A percentile compares a stretch with the other conserved stretches of the same genome.
Conservation (phyloP, 371 early-diverging fungal species). For the Mortierella sp. region DNA sequence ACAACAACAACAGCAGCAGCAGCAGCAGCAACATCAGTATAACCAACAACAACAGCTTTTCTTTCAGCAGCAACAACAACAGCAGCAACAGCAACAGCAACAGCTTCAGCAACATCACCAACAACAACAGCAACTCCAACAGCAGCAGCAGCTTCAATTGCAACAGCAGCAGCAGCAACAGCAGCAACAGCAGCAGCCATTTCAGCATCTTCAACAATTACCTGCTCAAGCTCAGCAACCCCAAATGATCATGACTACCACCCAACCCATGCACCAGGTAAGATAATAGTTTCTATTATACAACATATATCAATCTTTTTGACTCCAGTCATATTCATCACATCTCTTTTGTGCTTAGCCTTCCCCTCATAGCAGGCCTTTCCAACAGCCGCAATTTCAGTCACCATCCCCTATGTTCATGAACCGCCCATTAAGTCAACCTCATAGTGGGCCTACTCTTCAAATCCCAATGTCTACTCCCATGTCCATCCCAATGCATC, state of each 20-base stretch:
- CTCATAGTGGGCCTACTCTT: conserved; percentile 34
- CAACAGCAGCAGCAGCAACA: conserved; percentile 38
- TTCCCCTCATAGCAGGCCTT: conserved; percentile 34
- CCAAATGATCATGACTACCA: conserved; percentile 20
- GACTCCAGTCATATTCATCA: not conserved
- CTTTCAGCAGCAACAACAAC: conserved; percentile 30
- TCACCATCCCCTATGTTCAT: conserved; percentile 41
- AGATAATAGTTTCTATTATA: not conserved
- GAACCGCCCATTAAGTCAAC: conserved; percentile 40
- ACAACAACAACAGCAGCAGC: conserved; percentile 36
- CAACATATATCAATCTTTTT: not conserved
- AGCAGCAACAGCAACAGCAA: conserved; percentile 37
- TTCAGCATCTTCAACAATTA: conserved; percentile 40
- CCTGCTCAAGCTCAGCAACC: conserved; percentile 33
- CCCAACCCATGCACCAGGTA: conserved; percentile 51
- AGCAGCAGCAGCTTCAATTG: conserved; percentile 26
- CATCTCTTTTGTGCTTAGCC: conserved; percentile 12
- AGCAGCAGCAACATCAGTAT: conserved; percentile 26
- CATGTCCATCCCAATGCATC: conserved; percentile 38
- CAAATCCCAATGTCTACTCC: conserved; percentile 48
- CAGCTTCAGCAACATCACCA: conserved; percentile 33
- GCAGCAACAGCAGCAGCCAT: conserved; percentile 40
- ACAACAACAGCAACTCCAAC: conserved; percentile 30
- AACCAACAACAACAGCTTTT: conserved; percentile 27
- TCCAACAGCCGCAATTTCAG: conserved; percentile 37